Conservation (phyloP, 305 asterid genomes). For the Andrographis paniculata region DNA sequence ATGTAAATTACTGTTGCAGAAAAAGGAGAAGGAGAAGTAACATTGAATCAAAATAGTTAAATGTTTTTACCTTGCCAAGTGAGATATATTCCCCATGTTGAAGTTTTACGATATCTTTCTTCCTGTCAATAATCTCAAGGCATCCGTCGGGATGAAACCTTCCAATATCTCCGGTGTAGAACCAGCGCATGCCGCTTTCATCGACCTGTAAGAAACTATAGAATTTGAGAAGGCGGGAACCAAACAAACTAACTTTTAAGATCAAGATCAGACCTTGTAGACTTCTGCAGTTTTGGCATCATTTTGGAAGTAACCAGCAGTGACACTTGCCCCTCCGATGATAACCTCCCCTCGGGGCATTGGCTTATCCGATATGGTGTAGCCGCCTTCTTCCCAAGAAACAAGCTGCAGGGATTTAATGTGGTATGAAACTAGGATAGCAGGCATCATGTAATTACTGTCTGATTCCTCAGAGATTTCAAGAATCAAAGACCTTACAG, state of each 20-base stretch:
- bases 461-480: neutral
- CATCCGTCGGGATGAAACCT: conserved; percentile 85
- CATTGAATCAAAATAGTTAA: too few relatives aligned
- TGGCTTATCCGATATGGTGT: conserved; percentile 59
- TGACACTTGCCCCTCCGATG: conserved; percentile 90
- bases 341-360: conserved; percentile 91
- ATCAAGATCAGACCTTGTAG: conserved; percentile 52
- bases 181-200: conserved; percentile 84
- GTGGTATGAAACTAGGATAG: neutral
- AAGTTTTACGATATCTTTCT: conserved; percentile 89
- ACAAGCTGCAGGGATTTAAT: conserved; percentile 32
- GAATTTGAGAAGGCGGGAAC: conserved; percentile 7
- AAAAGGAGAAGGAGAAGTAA: neutral
- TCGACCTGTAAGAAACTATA: conserved; percentile 45
- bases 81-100: conserved; percentile 98
- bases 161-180: conserved; percentile 89
- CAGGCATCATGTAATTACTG: neutral
- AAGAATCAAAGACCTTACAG: conserved; percentile 10
- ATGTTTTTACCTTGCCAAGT: conserved; percentile 62
- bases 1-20: neutral
- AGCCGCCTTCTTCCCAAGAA: conserved; percentile 96
- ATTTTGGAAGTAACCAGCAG: conserved; percentile 83
- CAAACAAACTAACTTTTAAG: neutral
- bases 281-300: conserved; percentile 83
- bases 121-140: conserved; percentile 91